Evolutionary conservation across 2,329 filamentous ascomycete genomes (phyloP), one percentile per base, ranked within the genome.

Genomic region (Fusarium sp.): DNA sequence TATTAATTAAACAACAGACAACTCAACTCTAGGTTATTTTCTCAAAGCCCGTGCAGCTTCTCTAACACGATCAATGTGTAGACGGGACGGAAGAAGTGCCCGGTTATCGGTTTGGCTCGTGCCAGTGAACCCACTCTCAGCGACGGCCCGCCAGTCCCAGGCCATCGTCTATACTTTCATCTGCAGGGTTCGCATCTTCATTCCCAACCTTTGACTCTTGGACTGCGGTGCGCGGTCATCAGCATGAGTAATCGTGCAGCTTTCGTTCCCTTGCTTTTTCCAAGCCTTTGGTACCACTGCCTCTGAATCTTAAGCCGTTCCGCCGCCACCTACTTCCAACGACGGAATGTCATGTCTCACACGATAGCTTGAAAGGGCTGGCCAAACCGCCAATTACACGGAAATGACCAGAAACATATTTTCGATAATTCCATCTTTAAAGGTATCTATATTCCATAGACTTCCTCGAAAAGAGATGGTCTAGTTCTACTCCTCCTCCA

Each of bases 341-440:
- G 68, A 68, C 56, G 67, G 63, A 60, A 69, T 71, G 67, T 31
- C 34, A 42, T 68, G 67, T 71, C 63, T 69, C 42, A 57, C 33
- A 52, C 44, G 53, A 63, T 53, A 58, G 52, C 62, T 67, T 54
- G 57, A 46, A 65, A 63, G 38, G 45, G 9, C 42, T 51, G 26
- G 17, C 28, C 53, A 59, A 45, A 40, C 40, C 26, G 13, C 51
- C 39, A 57, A 57, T 20, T 39, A 20, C 24, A 39, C 38, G 17
- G 46, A 17, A 33, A 51, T 31, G 42, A 8, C 11, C 13, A 10
- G 26, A 15, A 18, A 36, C 34, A 13, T 44, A 18, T 45, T 51
- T 38, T 36, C 44, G 14, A 36, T 39, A 9, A 14, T 43, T 49
- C 9, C 15, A 20, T 51, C 20, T 28, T 33, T 14, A 33, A 28